Evolutionary conservation across 208 protist genomes (phyloP).

Genomic region (Blastocrithidia nonstop): DNA sequence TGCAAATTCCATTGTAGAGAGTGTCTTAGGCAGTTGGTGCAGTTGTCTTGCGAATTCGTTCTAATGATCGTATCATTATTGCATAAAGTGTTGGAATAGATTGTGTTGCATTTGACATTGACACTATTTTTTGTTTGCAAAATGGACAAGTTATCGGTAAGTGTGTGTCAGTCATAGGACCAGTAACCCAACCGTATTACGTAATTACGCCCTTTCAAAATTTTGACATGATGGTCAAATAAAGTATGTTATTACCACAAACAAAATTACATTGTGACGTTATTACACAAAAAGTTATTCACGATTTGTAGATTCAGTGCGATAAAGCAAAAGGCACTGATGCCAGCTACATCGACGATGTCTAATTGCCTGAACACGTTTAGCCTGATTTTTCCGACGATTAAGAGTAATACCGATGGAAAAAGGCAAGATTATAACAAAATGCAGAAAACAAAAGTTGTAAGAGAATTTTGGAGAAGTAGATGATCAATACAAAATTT

Average conservation of each 20-base stretch:
- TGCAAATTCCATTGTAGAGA: no score
- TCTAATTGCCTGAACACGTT: constrained; percentile 65
- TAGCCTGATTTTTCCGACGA: constrained; percentile 81
- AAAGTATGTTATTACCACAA: constrained; percentile 6
- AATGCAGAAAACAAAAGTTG: no score
- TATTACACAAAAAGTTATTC: constrained; percentile 29
- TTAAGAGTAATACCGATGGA: constrained; percentile 73
- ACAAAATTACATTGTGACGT: constrained; percentile 40
- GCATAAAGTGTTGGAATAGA: constrained; percentile 36
- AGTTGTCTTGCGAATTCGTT: no score
- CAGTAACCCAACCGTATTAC: constrained; percentile 37
- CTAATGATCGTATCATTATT: no score
- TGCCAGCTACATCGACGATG: constrained; percentile 80
- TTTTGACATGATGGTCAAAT: neutral
- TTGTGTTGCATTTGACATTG: constrained; percentile 34
- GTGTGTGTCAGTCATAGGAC: constrained; percentile 41
- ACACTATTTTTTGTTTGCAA: constrained; percentile 43
- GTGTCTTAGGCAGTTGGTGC: no score
- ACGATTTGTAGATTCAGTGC: constrained; percentile 30
- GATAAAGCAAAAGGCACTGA: constrained; percentile 51
- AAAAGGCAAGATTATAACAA: no score
- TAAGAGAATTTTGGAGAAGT: no score
- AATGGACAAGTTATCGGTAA: constrained; percentile 38
- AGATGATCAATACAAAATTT: no score
- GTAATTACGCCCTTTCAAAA: constrained; percentile 10